Evolutionary conservation across 2,329 filamentous ascomycete species (phyloP).

Genomic region (Apiospora arundinis): DNA sequence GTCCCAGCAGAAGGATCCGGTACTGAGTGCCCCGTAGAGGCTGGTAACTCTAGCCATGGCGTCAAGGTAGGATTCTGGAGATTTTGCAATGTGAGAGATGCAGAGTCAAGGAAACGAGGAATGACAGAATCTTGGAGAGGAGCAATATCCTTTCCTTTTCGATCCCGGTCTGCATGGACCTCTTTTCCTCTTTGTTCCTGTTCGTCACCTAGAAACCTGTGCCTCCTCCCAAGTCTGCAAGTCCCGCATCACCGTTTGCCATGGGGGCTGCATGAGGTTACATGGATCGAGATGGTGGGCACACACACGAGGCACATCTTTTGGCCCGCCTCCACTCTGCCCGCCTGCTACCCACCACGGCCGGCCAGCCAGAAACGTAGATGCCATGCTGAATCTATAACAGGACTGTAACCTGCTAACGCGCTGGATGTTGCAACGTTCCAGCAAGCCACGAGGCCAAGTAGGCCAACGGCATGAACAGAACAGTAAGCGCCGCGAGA

Average conservation of each 20-base stretch:
- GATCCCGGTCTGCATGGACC: neutral
- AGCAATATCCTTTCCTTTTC: neutral
- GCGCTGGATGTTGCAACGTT: neutral
- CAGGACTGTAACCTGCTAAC: neutral
- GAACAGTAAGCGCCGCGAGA: neutral
- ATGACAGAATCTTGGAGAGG: neutral
- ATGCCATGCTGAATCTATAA: neutral
- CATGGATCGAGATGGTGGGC: constrained; percentile 4
- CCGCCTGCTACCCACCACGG: neutral
- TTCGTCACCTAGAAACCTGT: neutral
- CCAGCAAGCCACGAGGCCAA: neutral
- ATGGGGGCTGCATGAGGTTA: neutral
- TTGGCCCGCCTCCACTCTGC: no score
- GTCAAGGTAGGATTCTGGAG: neutral
- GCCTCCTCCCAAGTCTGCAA: neutral
- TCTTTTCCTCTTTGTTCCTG: constrained; percentile 6
- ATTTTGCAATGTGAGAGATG: neutral
- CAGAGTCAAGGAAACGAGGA: constrained; percentile 1
- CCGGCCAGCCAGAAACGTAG: neutral
- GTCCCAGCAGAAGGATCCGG: constrained; percentile 5
- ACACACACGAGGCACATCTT: no score
- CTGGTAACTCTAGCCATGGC: constrained; percentile 17
- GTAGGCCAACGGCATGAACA: neutral
- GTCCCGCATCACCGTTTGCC: neutral
- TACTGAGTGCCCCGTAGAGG: neutral